Evolutionary conservation across 495 filamentous ascomycete species (phyloP).

Genomic region (Tuber microsphaerosporum): DNA sequence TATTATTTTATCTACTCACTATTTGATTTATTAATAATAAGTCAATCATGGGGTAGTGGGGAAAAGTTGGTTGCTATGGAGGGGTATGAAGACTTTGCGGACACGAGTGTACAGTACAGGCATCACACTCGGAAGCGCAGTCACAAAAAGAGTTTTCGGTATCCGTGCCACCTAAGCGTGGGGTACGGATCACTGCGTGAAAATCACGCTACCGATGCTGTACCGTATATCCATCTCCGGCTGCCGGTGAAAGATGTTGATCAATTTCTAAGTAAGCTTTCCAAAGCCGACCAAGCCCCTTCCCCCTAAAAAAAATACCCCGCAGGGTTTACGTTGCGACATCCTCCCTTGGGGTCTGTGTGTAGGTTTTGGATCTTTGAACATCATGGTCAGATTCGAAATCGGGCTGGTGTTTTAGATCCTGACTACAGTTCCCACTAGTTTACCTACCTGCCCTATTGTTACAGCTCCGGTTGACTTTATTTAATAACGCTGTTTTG

Average conservation of each 20-base stretch:
- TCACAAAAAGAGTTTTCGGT: not conserved
- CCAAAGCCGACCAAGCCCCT: constrained; percentile 23
- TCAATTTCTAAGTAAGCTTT: constrained; percentile 24
- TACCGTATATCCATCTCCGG: not conserved
- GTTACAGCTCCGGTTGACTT: not conserved
- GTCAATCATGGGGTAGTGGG: too few species aligned
- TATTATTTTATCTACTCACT: too few species aligned
- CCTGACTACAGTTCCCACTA: not conserved
- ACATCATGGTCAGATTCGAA: not conserved
- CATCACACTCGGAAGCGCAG: not conserved
- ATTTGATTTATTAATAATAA: too few species aligned
- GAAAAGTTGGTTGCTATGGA: too few species aligned
- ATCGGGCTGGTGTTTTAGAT: not conserved
- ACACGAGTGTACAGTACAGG: not conserved
- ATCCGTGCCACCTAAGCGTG: not conserved
- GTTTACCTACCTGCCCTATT: not conserved
- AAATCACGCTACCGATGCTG: not conserved
- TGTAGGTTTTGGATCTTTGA: not conserved
- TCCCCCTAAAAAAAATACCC: constrained; percentile 1
- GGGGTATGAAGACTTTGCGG: too few species aligned
- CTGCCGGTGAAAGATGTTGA: not conserved
- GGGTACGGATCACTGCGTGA: not conserved
- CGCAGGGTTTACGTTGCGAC: not conserved
- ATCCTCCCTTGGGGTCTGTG: not conserved
- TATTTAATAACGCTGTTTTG: not conserved